Percentiles rank a stretch among this genome's conserved stretches.
Conservation (phyloP, 2,329 filamentous ascomycete species). For the Trematosphaeria pertusa region DNA sequence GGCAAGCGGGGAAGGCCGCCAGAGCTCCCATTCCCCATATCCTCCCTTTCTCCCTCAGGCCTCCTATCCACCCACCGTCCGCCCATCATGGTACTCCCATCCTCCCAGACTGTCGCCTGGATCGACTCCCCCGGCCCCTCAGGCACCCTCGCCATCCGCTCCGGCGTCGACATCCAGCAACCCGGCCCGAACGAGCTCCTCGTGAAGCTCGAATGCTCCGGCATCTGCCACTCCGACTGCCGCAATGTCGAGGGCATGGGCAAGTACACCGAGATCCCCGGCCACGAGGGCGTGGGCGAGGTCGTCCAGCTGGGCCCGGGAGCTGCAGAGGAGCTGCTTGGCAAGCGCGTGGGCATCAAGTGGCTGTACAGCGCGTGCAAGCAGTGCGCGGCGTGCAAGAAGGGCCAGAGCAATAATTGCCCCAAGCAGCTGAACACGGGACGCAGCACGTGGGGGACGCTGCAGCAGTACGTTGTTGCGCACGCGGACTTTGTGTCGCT, state of each 20-base stretch:
- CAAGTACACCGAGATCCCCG: conserved; percentile 55
- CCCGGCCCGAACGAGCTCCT: conserved; percentile 52
- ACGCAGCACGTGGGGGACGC: conserved; percentile 43
- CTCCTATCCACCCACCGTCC: neutral
- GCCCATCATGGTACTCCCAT: conserved; percentile 28
- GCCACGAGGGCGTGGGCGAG: conserved; percentile 56
- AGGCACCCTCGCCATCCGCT: conserved; percentile 45
- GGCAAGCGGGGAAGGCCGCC: conserved; percentile 9
- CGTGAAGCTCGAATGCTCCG: conserved; percentile 56
- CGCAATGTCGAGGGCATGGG: conserved; percentile 53
- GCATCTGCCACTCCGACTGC: conserved; percentile 58
- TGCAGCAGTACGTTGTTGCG: conserved; percentile 46
- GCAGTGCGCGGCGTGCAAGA: conserved; percentile 45
- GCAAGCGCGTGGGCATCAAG: conserved; percentile 52
- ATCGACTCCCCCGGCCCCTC: conserved; percentile 44
- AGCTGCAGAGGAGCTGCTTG: conserved; percentile 35
- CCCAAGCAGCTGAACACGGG: conserved; percentile 52
- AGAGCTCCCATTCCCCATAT: conserved; percentile 1
- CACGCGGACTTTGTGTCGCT: conserved; percentile 40
- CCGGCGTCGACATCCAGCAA: conserved; percentile 45
- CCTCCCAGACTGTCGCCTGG: conserved; percentile 46
- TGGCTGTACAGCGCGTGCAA: conserved; percentile 55
- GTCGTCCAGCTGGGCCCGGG: conserved; percentile 47
- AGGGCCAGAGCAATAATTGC: conserved; percentile 52
- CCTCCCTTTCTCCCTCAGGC: neutral